Base-by-base conservation (phyloP, 257 asterid genomes). In the Nicotiana attenuata region DNA sequence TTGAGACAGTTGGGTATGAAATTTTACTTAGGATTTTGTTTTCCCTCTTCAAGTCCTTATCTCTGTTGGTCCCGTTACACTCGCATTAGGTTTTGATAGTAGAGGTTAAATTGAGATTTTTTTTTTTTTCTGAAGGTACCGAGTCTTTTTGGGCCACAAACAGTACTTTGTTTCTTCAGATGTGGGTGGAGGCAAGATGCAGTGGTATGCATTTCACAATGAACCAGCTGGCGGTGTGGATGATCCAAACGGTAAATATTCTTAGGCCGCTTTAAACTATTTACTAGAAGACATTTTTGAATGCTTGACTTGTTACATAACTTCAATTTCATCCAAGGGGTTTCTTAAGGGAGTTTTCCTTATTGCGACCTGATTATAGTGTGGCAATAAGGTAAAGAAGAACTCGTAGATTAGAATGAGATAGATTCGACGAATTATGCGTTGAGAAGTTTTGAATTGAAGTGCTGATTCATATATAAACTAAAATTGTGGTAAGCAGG, bases 151-250 rank as follows among this genome's bases (percentile, higher is more conserved):
- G 84, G 99, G 99, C 82, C 98, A 96, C 92, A 96, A 94, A 82
- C 98, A 94, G 65, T 94, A 93, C 88, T 96, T 96, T 77, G 99
- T 96, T 86, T 94, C 99, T 81, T 96, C 99, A 4, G 99, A 96
- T 85, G 99, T 96, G 52, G 99, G 99, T 24, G 93, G 93, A 33
- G 99, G 99, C 66, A 96, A 96, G 83, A 96, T 96, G 98, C 99
- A 96, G 88, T 96, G 99, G 99, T 96, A 96, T 83, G 99, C 97
- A 77, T 96, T 96, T 85, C 85, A 96, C 87, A 90, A 91, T 19
- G 99, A 96, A 82, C 83, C 91, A 11, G 84, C 98, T 7, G 99
- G 98, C 33, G 99, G 98, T 28, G 85, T 60, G 17, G 99, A 94
- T 84, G 65, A 24, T 77, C 88, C 92, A 11, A 85, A 71, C 2